phyloP scores from a whole-genome alignment of 2,329 filamentous ascomycete species.

The Graphilbum ipis-grandicollis region DNA sequence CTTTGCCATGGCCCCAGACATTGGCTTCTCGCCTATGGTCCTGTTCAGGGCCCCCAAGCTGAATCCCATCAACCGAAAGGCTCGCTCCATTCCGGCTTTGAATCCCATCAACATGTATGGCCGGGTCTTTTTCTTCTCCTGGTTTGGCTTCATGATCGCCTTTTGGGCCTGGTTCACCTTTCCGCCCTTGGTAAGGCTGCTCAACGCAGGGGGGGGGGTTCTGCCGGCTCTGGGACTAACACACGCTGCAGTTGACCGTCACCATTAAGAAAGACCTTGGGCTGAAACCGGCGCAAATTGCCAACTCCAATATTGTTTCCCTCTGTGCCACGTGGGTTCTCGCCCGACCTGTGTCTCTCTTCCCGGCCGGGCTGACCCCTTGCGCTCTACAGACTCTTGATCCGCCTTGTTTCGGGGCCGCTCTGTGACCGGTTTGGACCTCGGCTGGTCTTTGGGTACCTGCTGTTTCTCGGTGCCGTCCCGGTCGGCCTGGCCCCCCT shows the following conservation, averaged over 20 bases:
- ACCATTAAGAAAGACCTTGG: conserved; percentile 67
- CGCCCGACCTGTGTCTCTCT: background rate
- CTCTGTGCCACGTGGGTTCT: conserved; percentile 46
- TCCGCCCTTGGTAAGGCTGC: conserved; percentile 52
- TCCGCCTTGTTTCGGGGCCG: conserved; percentile 64
- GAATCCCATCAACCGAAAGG: conserved; percentile 75
- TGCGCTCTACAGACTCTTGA: conserved; percentile 35
- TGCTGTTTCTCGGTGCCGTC: conserved; percentile 61
- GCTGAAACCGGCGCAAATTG: conserved; percentile 52
- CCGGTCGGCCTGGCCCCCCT: conserved; percentile 71
- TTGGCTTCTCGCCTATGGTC: conserved; percentile 18
- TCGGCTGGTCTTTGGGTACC: conserved; percentile 59
- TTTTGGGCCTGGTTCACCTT: conserved; percentile 93
- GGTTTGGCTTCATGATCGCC: conserved; percentile 70
- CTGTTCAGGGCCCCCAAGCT: conserved; percentile 46
- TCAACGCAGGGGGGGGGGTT: too few relatives aligned
- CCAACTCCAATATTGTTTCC: conserved; percentile 83
- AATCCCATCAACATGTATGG: conserved; percentile 69
- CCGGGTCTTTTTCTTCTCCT: conserved; percentile 79
- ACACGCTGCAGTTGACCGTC: conserved; percentile 44
- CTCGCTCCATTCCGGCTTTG: conserved; percentile 59
- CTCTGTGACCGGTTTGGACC: conserved; percentile 77
- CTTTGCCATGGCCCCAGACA: too few relatives aligned
- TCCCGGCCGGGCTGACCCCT: background rate
- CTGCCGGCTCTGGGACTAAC: too few relatives aligned